phyloP scores from a whole-genome alignment of 306 rosid genomes.

The Acacia melanoxylon region DNA sequence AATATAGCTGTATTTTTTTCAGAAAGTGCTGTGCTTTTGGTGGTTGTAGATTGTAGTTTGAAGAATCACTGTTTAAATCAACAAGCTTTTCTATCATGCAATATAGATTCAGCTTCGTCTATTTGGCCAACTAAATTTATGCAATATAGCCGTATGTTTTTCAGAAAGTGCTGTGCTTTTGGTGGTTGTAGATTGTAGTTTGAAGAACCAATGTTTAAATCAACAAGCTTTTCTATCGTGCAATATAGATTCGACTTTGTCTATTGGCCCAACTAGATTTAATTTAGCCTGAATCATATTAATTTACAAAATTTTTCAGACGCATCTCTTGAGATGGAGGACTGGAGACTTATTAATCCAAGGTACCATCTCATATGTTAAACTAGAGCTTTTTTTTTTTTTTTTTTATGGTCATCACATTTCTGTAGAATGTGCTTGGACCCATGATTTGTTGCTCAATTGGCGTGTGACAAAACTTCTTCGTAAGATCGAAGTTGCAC shows the following conservation, averaged over 20 bases:
- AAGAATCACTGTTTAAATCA: not conserved
- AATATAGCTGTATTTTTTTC: no score
- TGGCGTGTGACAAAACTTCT: conserved; percentile 5
- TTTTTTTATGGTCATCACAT: not conserved
- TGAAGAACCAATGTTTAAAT: not conserved
- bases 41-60: not conserved
- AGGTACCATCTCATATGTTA: conserved; percentile 34
- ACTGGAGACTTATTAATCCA: conserved; percentile 21
- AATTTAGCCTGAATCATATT: conserved; percentile 13
- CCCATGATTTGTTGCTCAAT: not conserved
- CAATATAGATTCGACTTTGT: not conserved
- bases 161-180: no score
- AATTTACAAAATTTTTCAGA: conserved; percentile 36
- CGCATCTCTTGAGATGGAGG: conserved; percentile 32
- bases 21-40: not conserved
- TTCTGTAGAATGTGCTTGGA: conserved; percentile 10
- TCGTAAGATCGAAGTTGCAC: not conserved
- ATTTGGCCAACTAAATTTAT: not conserved
- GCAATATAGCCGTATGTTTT: no score
- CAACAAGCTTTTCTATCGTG: not conserved
- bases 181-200: not conserved
- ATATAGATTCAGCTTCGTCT: not conserved
- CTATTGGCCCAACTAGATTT: not conserved
- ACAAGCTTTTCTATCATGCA: not conserved
- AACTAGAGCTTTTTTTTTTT: not conserved